These are phyloP conservation scores for Colletotrichum nymphaeae DNA, from an alignment of 2,329 filamentous ascomycete genomes.

Conservation along the genomic window DNA sequence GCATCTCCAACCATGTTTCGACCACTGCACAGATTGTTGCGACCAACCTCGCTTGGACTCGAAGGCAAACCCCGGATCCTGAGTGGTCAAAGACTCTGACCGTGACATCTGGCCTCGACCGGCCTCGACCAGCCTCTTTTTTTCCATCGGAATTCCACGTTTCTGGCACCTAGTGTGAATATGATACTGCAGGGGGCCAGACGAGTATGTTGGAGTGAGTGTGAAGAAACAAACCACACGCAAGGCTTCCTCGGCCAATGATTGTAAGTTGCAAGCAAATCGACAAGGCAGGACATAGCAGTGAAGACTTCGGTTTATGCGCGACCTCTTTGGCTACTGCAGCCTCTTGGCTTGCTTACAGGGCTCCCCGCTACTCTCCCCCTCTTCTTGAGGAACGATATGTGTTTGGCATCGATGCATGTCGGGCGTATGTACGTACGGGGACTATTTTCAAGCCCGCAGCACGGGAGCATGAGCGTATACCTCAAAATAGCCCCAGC, in stretches of 20 bases:
- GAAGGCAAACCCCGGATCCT: constrained; percentile 14
- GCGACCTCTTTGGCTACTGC: background rate
- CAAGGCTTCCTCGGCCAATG: background rate
- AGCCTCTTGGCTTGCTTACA: background rate
- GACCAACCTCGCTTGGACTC: constrained; percentile 10
- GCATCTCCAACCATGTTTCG: constrained; percentile 31
- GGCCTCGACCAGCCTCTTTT: background rate
- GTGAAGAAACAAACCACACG: background rate
- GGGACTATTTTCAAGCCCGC: constrained; percentile 7
- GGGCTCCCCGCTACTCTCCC: background rate
- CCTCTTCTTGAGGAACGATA: background rate
- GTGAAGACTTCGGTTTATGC: background rate
- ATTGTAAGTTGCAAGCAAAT: constrained; percentile 7
- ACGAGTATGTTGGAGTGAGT: background rate
- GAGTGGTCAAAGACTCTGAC: background rate
- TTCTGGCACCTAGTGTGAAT: background rate
- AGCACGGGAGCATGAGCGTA: background rate
- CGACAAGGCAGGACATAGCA: background rate
- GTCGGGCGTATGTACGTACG: constrained; percentile 10
- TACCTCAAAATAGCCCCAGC: constrained; percentile 6
- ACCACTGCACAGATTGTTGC: constrained; percentile 26
- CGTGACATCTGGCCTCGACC: background rate
- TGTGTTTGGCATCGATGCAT: background rate
- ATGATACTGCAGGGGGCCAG: background rate
- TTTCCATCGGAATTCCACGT: background rate